Conservation (phyloP, 2,329 filamentous ascomycete genomes). For the Apiospora pterosperma region DNA sequence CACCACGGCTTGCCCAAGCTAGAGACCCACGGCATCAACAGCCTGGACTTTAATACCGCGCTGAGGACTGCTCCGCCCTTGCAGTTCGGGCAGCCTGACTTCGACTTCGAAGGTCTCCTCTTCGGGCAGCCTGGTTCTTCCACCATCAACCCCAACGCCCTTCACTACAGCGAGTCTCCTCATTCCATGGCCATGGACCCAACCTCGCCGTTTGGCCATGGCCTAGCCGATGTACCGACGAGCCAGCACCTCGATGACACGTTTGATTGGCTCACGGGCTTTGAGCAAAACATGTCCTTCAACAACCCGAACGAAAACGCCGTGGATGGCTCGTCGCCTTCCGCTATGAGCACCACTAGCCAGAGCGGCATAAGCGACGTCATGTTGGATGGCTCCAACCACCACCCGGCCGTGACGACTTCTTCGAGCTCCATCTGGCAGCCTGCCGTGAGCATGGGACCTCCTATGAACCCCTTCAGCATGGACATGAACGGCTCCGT, state of each 20-base stretch:
- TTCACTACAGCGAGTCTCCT: slow-evolving; percentile 82
- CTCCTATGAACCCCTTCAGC: slow-evolving; percentile 66
- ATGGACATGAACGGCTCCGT: slow-evolving; percentile 72
- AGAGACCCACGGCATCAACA: slow-evolving; percentile 69
- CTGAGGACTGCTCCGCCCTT: slow-evolving; percentile 74
- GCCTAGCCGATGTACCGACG: slow-evolving; percentile 55
- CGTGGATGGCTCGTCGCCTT: slow-evolving; percentile 90
- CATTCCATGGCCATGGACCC: slow-evolving; percentile 62
- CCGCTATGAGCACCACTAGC: slow-evolving; percentile 91
- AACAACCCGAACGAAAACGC: slow-evolving; percentile 68
- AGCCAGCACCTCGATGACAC: slow-evolving; percentile 67
- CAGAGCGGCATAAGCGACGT: slow-evolving; percentile 89
- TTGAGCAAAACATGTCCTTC: slow-evolving; percentile 46
- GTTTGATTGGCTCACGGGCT: slow-evolving; percentile 79
- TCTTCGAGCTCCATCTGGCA: slow-evolving; percentile 65
- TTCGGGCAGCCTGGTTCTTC: slow-evolving; percentile 60
- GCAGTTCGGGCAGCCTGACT: slow-evolving; percentile 61
- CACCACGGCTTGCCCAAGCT: slow-evolving; percentile 74
- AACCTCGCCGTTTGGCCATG: slow-evolving; percentile 56
- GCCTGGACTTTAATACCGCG: slow-evolving; percentile 62
- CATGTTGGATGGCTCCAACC: slow-evolving; percentile 79
- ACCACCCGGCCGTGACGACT: slow-evolving; percentile 53
- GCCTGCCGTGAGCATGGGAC: slow-evolving; percentile 60
- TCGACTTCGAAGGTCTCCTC: slow-evolving; percentile 67
- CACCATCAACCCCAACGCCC: slow-evolving; percentile 67